Percentiles rank a stretch among this genome's conserved stretches.
Evolutionary conservation across 2,329 filamentous ascomycete species (phyloP).

Genomic region (Cladosporium austrohemisphaericum): DNA sequence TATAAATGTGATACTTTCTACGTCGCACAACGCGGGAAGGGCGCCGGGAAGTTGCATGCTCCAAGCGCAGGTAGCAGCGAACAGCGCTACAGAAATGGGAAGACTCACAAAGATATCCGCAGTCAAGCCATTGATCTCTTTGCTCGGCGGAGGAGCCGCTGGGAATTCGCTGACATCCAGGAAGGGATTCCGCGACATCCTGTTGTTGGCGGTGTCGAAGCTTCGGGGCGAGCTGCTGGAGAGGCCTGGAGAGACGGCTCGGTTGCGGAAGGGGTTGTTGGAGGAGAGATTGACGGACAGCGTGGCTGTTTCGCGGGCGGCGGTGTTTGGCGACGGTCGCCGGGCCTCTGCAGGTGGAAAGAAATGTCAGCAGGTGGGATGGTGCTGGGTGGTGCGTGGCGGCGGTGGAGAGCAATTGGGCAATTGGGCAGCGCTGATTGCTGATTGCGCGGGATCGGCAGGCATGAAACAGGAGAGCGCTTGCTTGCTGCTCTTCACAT

Average conservation of each 20-base stretch:
- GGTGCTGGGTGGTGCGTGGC: neutral
- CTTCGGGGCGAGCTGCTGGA: slow-evolving; percentile 31
- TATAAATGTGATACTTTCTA: slow-evolving; percentile 2
- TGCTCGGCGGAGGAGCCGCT: slow-evolving; percentile 12
- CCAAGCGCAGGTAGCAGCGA: neutral
- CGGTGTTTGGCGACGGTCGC: slow-evolving; percentile 34
- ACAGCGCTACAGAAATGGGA: neutral
- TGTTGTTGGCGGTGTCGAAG: slow-evolving; percentile 22
- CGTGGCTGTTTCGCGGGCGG: slow-evolving; percentile 51
- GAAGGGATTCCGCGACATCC: slow-evolving; percentile 71
- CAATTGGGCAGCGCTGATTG: slow-evolving; percentile 1
- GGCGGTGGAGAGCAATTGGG: neutral
- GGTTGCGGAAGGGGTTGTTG: slow-evolving; percentile 78
- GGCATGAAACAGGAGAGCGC: slow-evolving; percentile 17
- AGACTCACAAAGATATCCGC: slow-evolving; percentile 74
- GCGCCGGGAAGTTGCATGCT: neutral
- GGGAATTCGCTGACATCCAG: slow-evolving; percentile 45
- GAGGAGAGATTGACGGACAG: slow-evolving; percentile 60
- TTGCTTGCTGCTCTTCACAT: slow-evolving; percentile 8
- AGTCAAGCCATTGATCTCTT: slow-evolving; percentile 46
- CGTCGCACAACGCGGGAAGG: slow-evolving; percentile 3
- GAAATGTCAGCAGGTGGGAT: slow-evolving; percentile 4
- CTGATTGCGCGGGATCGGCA: slow-evolving; percentile 6
- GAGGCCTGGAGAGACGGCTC: slow-evolving; percentile 56
- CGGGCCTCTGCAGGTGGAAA: slow-evolving; percentile 7